Evolutionary conservation across 371 early-diverging fungal species (phyloP), one percentile per base, ranked within the genome.

Genomic region (Smittium culicis): DNA sequence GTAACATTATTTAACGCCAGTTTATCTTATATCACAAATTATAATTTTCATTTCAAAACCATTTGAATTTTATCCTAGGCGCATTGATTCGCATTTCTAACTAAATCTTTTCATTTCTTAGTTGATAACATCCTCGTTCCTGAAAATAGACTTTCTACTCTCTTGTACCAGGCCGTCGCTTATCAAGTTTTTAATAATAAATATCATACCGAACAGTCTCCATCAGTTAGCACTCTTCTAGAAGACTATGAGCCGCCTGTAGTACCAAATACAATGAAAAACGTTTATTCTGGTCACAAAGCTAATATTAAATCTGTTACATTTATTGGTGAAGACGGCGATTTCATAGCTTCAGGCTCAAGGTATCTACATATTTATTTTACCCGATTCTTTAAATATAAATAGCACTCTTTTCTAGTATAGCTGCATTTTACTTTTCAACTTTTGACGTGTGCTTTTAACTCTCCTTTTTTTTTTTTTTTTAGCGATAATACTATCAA

Each of bases 291-390:
- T 8, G 96, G 97, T 0, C 97, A 96, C 74, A 79, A 82, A 61
- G 90, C 87, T 60, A 94, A 93, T 76, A 86, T 96, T 65, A 97
- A 97, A 70, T 92, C 93, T 66, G 86, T 88, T 0, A 86, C 86
- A 20, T 96, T 91, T 75, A 80, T 91, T 54, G 96, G 94, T 0
- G 83, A 80, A 61, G 85, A 88, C 34, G 96, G 92, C 1, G 73
- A 80, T 60, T 76, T 76, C 25, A 80, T 95, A 54, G 83, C 91
- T 1, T 89, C 91, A 17, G 95, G 95, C 1, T 93, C 95, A 28
- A 54, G 54, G 54, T 54, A 54, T 17, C 17, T 54, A 88, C 85
- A 89, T 87, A 72, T 64, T 11, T 65, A 64, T 25, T 24, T 30
- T 35, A 1, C 57, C 25, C 17, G 54, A 54, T 17, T 17, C 17